Conservation (phyloP, 169 alveolate genomes). For the Eimeria praecox region DNA sequence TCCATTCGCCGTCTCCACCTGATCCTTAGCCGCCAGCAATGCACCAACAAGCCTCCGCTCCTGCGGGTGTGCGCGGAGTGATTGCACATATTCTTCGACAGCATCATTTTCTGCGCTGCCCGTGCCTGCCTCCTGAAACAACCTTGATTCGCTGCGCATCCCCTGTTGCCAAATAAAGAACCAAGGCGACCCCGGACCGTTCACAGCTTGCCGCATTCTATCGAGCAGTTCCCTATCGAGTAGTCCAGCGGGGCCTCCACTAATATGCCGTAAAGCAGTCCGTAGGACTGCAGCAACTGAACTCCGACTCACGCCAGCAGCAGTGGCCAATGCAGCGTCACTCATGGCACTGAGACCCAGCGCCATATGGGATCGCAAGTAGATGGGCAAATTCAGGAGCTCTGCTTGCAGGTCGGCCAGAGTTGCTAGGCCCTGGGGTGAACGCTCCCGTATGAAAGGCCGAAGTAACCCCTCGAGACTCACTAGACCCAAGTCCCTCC, state of each 20-base stretch:
- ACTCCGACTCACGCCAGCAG: slow-evolving; percentile 71
- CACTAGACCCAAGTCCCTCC: slow-evolving; percentile 66
- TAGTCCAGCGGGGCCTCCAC: slow-evolving; percentile 37
- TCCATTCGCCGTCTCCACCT: slow-evolving; percentile 66
- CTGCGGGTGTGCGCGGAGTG: slow-evolving; percentile 81
- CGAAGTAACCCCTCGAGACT: slow-evolving; percentile 70
- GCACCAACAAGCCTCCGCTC: slow-evolving; percentile 76
- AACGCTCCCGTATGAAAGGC: slow-evolving; percentile 56
- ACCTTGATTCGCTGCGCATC: slow-evolving; percentile 3
- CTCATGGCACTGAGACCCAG: slow-evolving; percentile 70
- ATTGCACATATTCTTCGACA: slow-evolving; percentile 78
- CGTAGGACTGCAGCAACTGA: slow-evolving; percentile 52
- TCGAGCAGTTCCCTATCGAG: slow-evolving; percentile 58
- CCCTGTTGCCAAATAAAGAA: slow-evolving; percentile 25
- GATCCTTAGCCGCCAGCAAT: slow-evolving; percentile 63
- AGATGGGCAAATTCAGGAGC: slow-evolving; percentile 50
- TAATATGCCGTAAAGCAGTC: slow-evolving; percentile 56
- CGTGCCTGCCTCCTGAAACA: slow-evolving; percentile 65
- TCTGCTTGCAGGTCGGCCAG: slow-evolving; percentile 57
- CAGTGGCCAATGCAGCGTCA: slow-evolving; percentile 75
- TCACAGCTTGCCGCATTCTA: slow-evolving; percentile 61
- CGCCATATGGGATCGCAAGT: slow-evolving; percentile 71
- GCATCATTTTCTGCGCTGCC: slow-evolving; percentile 36
- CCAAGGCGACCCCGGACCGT: slow-evolving; percentile 30
- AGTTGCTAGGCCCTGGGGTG: slow-evolving; percentile 49